Percentiles rank a stretch among this genome's conserved stretches.
Conservation (phyloP, 1,284 basidiomycete genomes). For the Cryptococcus sp. region DNA sequence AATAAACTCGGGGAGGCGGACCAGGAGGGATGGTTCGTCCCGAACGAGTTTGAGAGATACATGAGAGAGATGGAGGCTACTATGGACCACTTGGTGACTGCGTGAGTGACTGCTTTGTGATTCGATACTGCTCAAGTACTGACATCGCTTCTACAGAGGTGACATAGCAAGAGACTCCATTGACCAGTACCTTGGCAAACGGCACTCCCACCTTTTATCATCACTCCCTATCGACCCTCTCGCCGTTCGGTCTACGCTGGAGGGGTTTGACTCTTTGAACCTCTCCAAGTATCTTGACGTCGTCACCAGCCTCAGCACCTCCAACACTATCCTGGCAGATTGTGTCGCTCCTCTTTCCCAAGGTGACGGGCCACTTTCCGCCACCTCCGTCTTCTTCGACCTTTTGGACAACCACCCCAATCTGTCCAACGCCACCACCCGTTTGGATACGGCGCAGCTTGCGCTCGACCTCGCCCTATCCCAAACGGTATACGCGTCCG, state of each 20-base stretch:
- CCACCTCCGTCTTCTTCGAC: neutral
- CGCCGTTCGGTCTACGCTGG: slow-evolving; percentile 2
- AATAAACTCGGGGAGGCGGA: neutral
- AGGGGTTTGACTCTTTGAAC: slow-evolving; percentile 7
- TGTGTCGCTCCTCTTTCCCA: slow-evolving; percentile 1
- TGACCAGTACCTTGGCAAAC: neutral
- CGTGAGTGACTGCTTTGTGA: slow-evolving; percentile 18
- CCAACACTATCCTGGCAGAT: neutral
- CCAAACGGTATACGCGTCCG: slow-evolving; percentile 14
- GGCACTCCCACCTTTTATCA: slow-evolving; percentile 15
- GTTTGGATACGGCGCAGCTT: slow-evolving; percentile 13
- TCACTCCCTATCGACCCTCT: slow-evolving; percentile 7
- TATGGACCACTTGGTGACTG: slow-evolving; percentile 30
- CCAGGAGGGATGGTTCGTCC: slow-evolving; percentile 7
- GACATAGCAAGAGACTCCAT: slow-evolving; percentile 31
- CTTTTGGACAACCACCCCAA: too few relatives aligned
- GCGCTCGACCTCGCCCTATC: slow-evolving; percentile 25
- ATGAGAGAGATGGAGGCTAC: slow-evolving; percentile 32
- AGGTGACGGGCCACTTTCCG: neutral
- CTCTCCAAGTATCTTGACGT: slow-evolving; percentile 10
- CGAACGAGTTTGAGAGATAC: slow-evolving; percentile 17
- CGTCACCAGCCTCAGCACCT: neutral
- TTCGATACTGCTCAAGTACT: neutral
- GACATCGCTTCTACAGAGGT: slow-evolving; percentile 11
- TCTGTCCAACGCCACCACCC: neutral